These are phyloP conservation scores for Geotrichum histeridarum DNA, from an alignment of 1,139 yeast species.

Conservation along the genomic window DNA sequence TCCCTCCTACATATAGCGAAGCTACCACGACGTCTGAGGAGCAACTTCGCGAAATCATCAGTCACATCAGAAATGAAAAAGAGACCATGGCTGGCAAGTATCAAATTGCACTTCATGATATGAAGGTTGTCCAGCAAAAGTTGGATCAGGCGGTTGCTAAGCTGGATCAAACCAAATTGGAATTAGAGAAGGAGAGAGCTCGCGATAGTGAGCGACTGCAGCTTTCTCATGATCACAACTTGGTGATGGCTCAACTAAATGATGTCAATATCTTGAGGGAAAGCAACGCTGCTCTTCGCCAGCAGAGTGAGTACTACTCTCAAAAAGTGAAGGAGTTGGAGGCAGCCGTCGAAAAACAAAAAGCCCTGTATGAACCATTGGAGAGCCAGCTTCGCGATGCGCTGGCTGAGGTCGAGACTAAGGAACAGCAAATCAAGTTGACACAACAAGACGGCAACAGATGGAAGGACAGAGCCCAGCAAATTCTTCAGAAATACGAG, in stretches of 20 bases:
- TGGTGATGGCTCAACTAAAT: slow-evolving; percentile 55
- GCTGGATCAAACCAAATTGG: slow-evolving; percentile 35
- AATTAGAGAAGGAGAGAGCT: slow-evolving; percentile 28
- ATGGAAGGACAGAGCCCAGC: slow-evolving; percentile 52
- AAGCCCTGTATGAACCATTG: slow-evolving; percentile 36
- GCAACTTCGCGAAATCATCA: slow-evolving; percentile 53
- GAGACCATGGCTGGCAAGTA: slow-evolving; percentile 64
- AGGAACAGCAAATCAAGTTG: slow-evolving; percentile 41
- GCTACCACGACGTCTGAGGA: slow-evolving; percentile 28
- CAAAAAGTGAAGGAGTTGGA: slow-evolving; percentile 37
- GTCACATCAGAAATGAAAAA: slow-evolving; percentile 68
- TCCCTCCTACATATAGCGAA: slow-evolving; percentile 18
- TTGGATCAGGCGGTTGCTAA: slow-evolving; percentile 33
- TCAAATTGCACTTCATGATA: slow-evolving; percentile 48
- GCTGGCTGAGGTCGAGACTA: slow-evolving; percentile 41
- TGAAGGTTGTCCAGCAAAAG: slow-evolving; percentile 42
- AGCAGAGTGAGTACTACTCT: slow-evolving; percentile 43
- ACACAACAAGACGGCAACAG: slow-evolving; percentile 44
- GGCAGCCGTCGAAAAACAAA: slow-evolving; percentile 35
- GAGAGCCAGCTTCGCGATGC: slow-evolving; percentile 38
- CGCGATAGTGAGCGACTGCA: slow-evolving; percentile 32
- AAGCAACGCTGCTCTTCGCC: slow-evolving; percentile 62
- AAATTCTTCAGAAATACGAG: slow-evolving; percentile 46
- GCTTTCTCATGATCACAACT: slow-evolving; percentile 45
- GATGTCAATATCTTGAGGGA: slow-evolving; percentile 70